These are phyloP conservation scores for Ganoderma sinense DNA, from an alignment of 1,284 basidiomycete genomes.

Conservation along the genomic window DNA sequence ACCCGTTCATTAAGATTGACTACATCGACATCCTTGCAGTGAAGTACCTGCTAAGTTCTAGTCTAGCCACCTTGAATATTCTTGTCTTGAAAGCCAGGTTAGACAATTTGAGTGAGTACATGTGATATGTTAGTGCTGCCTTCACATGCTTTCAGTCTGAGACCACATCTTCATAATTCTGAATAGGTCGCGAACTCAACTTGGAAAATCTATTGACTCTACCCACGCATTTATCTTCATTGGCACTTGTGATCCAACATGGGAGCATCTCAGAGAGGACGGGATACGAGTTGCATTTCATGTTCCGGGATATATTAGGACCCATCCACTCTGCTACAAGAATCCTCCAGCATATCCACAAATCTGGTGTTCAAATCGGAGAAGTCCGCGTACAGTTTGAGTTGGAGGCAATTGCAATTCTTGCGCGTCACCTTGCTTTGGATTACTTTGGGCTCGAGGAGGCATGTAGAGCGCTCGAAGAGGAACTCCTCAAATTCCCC, in stretches of 20 bases:
- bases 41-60: not conserved
- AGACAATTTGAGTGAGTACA: not conserved
- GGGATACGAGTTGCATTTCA: too few relatives aligned
- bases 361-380: too few relatives aligned
- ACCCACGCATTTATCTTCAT: not conserved
- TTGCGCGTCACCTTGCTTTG: not conserved
- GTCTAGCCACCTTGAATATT: not conserved
- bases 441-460: not conserved
- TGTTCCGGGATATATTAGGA: not conserved
- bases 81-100: not conserved
- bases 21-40: not conserved
- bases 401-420: not conserved
- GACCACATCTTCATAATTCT: too few relatives aligned
- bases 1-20: too few relatives aligned
- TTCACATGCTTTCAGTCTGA: not conserved
- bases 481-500: not conserved
- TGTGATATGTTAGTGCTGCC: not conserved
- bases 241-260: not conserved
- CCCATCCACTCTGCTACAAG: not conserved
- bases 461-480: not conserved
- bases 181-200: too few relatives aligned
- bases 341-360: not conserved
- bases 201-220: not conserved
- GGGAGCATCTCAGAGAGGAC: too few relatives aligned
- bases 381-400: not conserved